Conservation (phyloP, 371 early-diverging fungal genomes). For the Parasitella parasitica region DNA sequence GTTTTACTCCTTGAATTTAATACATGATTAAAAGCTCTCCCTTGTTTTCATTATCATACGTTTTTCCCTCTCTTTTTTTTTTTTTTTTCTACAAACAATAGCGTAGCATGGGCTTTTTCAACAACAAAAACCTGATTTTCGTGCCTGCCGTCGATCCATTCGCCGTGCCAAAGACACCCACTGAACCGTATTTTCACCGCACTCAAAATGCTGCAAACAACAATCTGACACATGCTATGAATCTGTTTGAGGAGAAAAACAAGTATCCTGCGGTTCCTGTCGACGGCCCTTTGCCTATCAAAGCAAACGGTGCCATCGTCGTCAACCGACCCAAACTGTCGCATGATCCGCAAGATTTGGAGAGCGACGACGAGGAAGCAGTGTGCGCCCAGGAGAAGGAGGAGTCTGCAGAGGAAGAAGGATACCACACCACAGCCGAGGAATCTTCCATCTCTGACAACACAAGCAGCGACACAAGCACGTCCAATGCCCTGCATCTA, state of each 20-base stretch:
- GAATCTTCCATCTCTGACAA: background rate
- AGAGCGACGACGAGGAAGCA: background rate
- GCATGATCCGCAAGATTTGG: background rate
- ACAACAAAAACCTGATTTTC: background rate
- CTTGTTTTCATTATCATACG: background rate
- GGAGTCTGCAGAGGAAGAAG: background rate
- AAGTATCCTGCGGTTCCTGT: constrained; percentile 6
- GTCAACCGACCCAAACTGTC: constrained; percentile 13
- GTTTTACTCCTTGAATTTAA: background rate
- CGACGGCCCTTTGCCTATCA: constrained; percentile 19
- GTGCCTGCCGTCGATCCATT: background rate
- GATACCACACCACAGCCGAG: background rate
- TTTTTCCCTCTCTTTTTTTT: background rate
- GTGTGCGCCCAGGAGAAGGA: background rate
- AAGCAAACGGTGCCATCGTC: constrained; percentile 29
- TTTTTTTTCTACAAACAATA: background rate
- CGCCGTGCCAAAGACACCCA: background rate
- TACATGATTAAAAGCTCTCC: background rate
- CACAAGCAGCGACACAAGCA: background rate
- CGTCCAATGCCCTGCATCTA: background rate
- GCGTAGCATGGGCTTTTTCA: background rate
- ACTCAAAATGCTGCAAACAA: background rate
- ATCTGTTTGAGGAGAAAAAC: constrained; percentile 18
- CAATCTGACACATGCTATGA: constrained; percentile 13
- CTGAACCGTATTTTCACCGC: background rate